Base-by-base conservation (phyloP, 2,329 filamentous ascomycete species). In the Aspergillus sp. region DNA sequence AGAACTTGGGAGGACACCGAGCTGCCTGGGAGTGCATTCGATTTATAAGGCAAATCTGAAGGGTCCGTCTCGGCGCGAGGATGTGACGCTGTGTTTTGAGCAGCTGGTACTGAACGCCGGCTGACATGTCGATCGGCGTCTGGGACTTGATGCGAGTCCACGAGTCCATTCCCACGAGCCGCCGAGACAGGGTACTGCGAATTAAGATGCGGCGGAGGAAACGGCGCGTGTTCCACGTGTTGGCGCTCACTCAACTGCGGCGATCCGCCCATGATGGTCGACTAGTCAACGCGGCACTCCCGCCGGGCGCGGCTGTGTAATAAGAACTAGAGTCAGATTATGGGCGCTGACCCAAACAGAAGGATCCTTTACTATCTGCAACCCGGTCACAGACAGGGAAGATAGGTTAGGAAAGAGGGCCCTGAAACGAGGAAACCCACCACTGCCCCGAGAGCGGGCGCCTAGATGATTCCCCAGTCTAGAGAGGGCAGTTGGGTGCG, bases 151-250 rank as follows among this genome's bases (percentile, higher is more conserved):
- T 24, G 39, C 42, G 42, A 49, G 26, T 14, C n/a, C 18, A 20
- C 39, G 42, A 22, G 45, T 47, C 45, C 45, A 47, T 24, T 47
- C 18, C 22, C n/a, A 46, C 10, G 26, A 49, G 46, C 29, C 46
- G 31, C 31, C 29, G 54, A 31, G 45, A 58, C 58, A 53, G 49
- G 54, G 49, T 64, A 59, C 53, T 63, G 55, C 49, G 62, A 57
- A 60, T 67, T 61, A 51, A 66, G 55, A 49, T 62, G 69, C 52
- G 66, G 54, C 29, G 67, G 65, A 11, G 63, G 54, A 32, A 64
- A 54, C 24, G 65, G 62, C 16, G 65, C 54, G 10, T 56, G 63
- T 50, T 67, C 67, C 54, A 65, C 59, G 50, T 62, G 62, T 53
- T 67, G 63, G 26, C 60, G 52, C 31, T 59, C 56, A 59, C 65